Evolutionary conservation across 1,284 basidiomycete genomes (phyloP).

Genomic region (Mrakiaceae sp.): DNA sequence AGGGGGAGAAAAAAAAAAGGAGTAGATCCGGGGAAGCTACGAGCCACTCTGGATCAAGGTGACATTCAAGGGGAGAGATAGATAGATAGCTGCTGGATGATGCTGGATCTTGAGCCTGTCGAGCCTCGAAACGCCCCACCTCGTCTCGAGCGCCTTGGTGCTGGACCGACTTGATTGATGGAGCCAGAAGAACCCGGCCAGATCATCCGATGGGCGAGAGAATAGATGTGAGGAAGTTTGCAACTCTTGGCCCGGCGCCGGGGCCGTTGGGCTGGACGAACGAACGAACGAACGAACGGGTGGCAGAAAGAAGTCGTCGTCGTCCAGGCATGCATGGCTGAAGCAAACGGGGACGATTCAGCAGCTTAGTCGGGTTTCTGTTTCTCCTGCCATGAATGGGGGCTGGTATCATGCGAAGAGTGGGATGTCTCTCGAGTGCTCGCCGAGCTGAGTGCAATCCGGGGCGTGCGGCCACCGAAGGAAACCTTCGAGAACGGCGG

Average conservation of each 20-base stretch:
- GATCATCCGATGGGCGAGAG: conserved; percentile 46
- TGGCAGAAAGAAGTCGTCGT: conserved; percentile 53
- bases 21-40: conserved; percentile 53
- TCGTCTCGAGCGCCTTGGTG: conserved; percentile 40
- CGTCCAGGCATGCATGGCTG: conserved; percentile 39
- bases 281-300: conserved; percentile 45
- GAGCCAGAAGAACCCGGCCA: conserved; percentile 50
- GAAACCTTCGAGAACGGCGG: no score
- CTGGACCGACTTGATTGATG: conserved; percentile 46
- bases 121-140: conserved; percentile 44
- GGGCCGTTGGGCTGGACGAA: conserved; percentile 41
- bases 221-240: conserved; percentile 47
- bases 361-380: no score
- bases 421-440: no score
- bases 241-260: conserved; percentile 44
- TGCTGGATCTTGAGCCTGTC: conserved; percentile 37
- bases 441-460: no score
- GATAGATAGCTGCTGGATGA: not conserved
- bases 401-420: no score
- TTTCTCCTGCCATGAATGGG: no score
- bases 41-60: not conserved
- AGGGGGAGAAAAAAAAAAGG: conserved; percentile 43
- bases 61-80: no score
- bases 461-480: no score
- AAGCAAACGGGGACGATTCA: no score